Base-by-base conservation (phyloP, 2,329 filamentous ascomycete species). In the Cladophialophora yegresii region DNA sequence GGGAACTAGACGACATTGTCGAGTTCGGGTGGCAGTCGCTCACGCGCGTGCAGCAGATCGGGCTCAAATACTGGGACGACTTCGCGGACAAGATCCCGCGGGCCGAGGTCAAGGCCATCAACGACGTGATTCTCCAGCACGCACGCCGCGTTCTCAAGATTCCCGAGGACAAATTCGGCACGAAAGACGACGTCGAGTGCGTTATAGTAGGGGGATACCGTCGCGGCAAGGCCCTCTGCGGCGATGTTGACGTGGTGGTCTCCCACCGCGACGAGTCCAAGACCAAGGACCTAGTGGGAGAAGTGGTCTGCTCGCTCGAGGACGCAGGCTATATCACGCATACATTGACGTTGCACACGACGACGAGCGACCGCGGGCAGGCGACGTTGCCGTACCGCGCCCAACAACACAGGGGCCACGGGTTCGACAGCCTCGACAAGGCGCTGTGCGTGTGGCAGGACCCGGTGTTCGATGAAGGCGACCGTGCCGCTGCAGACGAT, bases 371-470 rank as follows among this genome's bases (percentile, higher is more conserved):
- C 59, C 85, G 92, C 28, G 88, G 86, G 3, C 92, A 97, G 68
- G 77, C 84, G 57, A 83, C 85, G 0, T 76, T 87, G 0, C 84
- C 85, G 0, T 86, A 83, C 71, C 80, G 79, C 6, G 76, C 75
- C 4, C 16, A 20, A 20, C 75, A 77, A 6, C 72, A 74, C 12
- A 73, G 76, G 4, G 83, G 83, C 0, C 79, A 82, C 23, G 90
- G 91, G 0, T 97, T 96, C 70, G 93, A 97, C 73, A 91, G 87
- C 0, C 82, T 98, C 0, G 93, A 98, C 75, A 97, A 97, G 75
- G 92, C 92, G 0, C 79, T 98, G 58, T 89, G 97, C 0, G 92
- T 97, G 0, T 98, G 93, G 93, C 91, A 96, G 73, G 82, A 92
- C 72, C 88, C 88, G 0, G 57, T 76, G 4, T 84, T 79, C 69